phyloP scores from a whole-genome alignment of 345 rosid genomes.

The Adansonia digitata region DNA sequence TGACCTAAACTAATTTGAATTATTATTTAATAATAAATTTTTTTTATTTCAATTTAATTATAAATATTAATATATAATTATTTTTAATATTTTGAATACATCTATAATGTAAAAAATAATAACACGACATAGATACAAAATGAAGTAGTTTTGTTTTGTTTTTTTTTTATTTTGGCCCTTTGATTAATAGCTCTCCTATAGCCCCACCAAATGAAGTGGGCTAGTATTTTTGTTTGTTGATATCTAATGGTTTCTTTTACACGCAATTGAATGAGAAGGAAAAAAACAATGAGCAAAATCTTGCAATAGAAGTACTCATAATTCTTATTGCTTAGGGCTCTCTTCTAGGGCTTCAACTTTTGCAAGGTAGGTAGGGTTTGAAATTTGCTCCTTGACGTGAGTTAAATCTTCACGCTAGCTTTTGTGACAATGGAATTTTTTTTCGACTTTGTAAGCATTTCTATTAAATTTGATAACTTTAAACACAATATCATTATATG shows the following conservation, averaged over 20 bases:
- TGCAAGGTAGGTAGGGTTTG: neutral
- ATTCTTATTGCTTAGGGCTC: constrained; percentile 8
- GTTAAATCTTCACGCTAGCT: neutral
- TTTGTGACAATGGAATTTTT: no score
- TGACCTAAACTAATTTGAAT: no score
- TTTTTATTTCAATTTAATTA: no score
- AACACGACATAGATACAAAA: no score
- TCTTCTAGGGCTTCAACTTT: neutral
- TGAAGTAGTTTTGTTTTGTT: no score
- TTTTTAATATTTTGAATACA: no score
- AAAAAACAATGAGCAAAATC: neutral
- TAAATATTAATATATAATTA: no score
- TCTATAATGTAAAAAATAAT: no score
- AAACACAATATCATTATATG: no score
- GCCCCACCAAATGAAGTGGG: constrained; percentile 2
- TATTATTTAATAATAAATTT: no score
- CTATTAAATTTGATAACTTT: no score
- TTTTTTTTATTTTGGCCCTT: neutral
- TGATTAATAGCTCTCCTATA: neutral
- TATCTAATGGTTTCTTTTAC: neutral
- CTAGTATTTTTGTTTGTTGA: neutral
- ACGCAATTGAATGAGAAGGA: constrained; percentile 4
- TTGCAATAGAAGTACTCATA: neutral
- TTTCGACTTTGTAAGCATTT: no score
- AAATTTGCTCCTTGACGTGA: constrained; percentile 3